Evolutionary conservation across 2,329 filamentous ascomycete genomes (phyloP).

Genomic region (Fusarium pininemorale): DNA sequence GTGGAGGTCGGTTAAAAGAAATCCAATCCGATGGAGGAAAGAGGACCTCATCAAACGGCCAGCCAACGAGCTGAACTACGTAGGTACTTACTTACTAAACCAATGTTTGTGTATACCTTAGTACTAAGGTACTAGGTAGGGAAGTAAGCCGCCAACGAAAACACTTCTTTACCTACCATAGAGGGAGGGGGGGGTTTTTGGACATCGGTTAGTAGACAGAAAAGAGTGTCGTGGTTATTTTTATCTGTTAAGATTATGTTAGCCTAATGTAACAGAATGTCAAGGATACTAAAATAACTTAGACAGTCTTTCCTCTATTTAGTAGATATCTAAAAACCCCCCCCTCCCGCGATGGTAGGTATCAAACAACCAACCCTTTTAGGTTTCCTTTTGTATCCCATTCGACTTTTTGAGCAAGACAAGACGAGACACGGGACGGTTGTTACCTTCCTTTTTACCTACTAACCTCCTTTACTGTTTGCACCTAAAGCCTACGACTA

Average conservation of each 20-base stretch:
- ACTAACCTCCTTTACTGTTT: neutral
- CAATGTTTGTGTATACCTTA: neutral
- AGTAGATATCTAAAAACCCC: too few species aligned
- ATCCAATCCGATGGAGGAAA: constrained; percentile 25
- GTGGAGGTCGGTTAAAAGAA: constrained; percentile 37
- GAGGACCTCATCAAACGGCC: constrained; percentile 9
- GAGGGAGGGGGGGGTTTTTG: too few species aligned
- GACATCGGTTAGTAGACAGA: too few species aligned
- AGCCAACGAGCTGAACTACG: neutral
- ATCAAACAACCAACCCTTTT: constrained; percentile 21
- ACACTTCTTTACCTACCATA: constrained; percentile 12
- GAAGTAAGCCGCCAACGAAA: constrained; percentile 4
- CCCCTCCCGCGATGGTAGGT: too few species aligned
- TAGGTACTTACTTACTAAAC: neutral
- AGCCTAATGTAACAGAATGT: too few species aligned
- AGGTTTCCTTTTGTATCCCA: neutral
- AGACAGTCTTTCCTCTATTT: too few species aligned
- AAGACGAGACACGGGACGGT: neutral
- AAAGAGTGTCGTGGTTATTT: too few species aligned
- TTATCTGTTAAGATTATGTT: too few species aligned
- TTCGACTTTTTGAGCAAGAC: neutral
- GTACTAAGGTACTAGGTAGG: neutral
- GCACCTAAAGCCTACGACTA: neutral
- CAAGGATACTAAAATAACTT: too few species aligned
- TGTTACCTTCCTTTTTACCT: neutral